phyloP scores from a whole-genome alignment of 2,329 filamentous ascomycete genomes.

The Colletotrichum horii region DNA sequence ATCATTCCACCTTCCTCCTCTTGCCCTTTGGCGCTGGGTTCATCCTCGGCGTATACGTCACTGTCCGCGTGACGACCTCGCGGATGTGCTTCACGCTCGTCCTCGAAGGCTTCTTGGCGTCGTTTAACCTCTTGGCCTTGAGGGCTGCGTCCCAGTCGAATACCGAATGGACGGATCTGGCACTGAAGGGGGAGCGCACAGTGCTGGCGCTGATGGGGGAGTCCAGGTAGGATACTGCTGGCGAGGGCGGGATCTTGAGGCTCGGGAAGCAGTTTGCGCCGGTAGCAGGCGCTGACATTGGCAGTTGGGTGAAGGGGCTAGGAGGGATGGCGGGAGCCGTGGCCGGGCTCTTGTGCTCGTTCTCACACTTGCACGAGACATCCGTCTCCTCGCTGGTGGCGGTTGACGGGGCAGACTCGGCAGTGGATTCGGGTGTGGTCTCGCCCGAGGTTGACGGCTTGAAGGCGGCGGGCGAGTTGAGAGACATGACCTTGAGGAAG shows the following conservation, averaged over 20 bases:
- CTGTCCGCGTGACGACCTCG: constrained; percentile 92
- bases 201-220: constrained; percentile 75
- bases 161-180: constrained; percentile 68
- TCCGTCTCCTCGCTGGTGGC: constrained; percentile 59
- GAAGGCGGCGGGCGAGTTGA: constrained; percentile 69
- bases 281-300: constrained; percentile 67
- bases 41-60: constrained; percentile 87
- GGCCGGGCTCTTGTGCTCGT: constrained; percentile 47
- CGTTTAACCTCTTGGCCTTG: constrained; percentile 69
- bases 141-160: constrained; percentile 80
- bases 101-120: constrained; percentile 59
- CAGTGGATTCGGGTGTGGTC: constrained; percentile 48
- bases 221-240: constrained; percentile 68
- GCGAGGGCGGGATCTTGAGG: constrained; percentile 80
- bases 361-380: constrained; percentile 62
- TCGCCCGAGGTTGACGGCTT: constrained; percentile 56
- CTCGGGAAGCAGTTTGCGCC: constrained; percentile 66
- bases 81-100: constrained; percentile 75
- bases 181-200: constrained; percentile 76
- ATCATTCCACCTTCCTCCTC: constrained; percentile 72
- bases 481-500: constrained; percentile 84
- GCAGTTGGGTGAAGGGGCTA: constrained; percentile 57
- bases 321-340: constrained; percentile 46
- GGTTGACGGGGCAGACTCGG: constrained; percentile 43
- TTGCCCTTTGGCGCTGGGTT: constrained; percentile 92